Evolutionary conservation across 106 monocot genomes (phyloP).

Genomic region (Dendrobium chrysotoxum): DNA sequence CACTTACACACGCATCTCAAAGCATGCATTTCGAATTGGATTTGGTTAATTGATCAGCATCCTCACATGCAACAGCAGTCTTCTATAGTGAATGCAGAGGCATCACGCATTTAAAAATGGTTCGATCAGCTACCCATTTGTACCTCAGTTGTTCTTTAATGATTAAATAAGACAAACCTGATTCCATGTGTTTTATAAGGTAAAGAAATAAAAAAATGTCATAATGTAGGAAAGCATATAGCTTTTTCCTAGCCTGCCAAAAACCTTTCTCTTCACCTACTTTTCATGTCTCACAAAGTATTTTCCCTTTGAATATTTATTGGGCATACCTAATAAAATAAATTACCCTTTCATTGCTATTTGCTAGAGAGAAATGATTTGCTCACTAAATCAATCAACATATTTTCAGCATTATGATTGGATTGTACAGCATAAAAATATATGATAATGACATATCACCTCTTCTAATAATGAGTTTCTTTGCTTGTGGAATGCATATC

Average conservation of each 20-base stretch:
- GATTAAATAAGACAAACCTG: conserved; percentile 3
- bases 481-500: too few relatives aligned
- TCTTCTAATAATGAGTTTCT: too few relatives aligned
- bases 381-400: background rate
- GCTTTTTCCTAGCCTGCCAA: background rate
- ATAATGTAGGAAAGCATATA: background rate
- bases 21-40: background rate
- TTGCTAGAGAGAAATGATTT: conserved; percentile 2
- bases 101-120: background rate
- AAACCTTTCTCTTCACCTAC: background rate
- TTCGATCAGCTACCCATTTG: background rate
- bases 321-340: too few relatives aligned
- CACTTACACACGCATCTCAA: background rate
- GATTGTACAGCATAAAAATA: background rate
- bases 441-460: too few relatives aligned
- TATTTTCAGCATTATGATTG: background rate
- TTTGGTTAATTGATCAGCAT: background rate
- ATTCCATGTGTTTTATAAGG: background rate
- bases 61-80: background rate
- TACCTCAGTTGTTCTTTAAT: conserved; percentile 2
- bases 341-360: too few relatives aligned
- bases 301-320: too few relatives aligned
- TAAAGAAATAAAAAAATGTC: conserved; percentile 4
- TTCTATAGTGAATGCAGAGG: background rate
- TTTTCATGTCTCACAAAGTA: too few relatives aligned